phyloP scores from a whole-genome alignment of 2,329 filamentous ascomycete species.

The Aspergillus sp. region DNA sequence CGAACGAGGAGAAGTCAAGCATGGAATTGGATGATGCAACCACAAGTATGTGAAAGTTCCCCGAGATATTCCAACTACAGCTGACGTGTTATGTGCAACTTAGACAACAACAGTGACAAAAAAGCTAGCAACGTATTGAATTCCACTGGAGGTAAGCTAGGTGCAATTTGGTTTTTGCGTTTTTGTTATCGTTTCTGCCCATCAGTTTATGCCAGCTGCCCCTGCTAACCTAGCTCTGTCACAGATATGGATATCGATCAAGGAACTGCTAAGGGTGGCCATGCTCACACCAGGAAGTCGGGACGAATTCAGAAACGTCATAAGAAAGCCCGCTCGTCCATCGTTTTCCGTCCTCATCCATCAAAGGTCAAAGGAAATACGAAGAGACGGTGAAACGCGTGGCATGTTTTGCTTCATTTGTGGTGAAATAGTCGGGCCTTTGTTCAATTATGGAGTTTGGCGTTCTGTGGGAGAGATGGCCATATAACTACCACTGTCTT shows the following conservation, averaged over 20 bases:
- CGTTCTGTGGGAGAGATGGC: neutral
- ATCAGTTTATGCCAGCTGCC: neutral
- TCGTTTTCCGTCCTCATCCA: conserved; percentile 40
- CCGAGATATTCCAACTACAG: conserved; percentile 11
- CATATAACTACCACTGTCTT: neutral
- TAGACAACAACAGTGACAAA: conserved; percentile 23
- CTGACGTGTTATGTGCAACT: neutral
- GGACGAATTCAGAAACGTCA: conserved; percentile 44
- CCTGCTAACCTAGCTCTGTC: conserved; percentile 11
- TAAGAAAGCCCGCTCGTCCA: conserved; percentile 40
- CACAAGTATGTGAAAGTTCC: conserved; percentile 26
- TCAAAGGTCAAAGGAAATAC: conserved; percentile 34
- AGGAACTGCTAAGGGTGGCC: conserved; percentile 22
- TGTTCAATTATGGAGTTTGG: neutral
- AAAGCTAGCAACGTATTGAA: conserved; percentile 16
- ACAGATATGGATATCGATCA: conserved; percentile 47
- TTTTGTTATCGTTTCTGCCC: neutral
- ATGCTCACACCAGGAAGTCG: conserved; percentile 29
- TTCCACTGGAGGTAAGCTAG: conserved; percentile 25
- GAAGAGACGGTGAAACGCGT: conserved; percentile 24
- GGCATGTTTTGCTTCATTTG: neutral
- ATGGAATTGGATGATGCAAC: conserved; percentile 27
- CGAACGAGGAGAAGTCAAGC: conserved; percentile 51
- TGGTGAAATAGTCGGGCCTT: neutral
- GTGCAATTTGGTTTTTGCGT: neutral